Base-by-base conservation (phyloP, 225 moss, liverwort and hornwort genomes). In the Pleurozium schreberi region DNA sequence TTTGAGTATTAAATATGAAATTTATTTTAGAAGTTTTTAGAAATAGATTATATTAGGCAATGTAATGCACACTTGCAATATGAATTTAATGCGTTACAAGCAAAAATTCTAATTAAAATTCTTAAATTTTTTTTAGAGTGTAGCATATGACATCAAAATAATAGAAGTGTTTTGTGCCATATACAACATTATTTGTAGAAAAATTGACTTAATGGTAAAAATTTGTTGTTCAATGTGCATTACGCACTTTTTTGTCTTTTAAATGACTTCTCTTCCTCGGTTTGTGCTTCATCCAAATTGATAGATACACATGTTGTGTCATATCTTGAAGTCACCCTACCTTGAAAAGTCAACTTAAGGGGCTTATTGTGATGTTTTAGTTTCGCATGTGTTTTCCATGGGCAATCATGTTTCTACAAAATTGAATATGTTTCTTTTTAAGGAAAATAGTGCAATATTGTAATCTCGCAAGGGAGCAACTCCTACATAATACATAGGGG, bases 51-150 rank as follows among this genome's bases (percentile, higher is more conserved):
- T 30, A 0, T 47, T 30, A 6, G 4, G 1, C 0, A 47, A 11
- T 30, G 18, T 30, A 74, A 4, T 2, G 0, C 4, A 11, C 18
- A 18, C 4, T 1, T 31, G 28, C 6, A 19, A 47, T 47, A 74
- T 7, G 5, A 33, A 18, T 31, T 73, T 47, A 0, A 31, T 18
- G 0, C 31, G 16, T 31, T 18, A 74, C 1, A 18, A 30, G 7
- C 0, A 30, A 43, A 27, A 30, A 31, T 74, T 1, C 7, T 30
- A 18, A 31, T 57, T 21, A 27, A 31, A 1, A 18, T 11, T 74
- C 0, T 30, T 17, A 31, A 31, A 18, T 11, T 11, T 74, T 5
- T 5, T 47, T 30, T 11, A 3, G 6, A 2, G 0, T 2, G 0
- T 0, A 28, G 14, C 1, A 0, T 18, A 2, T 18, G 9, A 74